phyloP scores from a whole-genome alignment of 2,329 filamentous ascomycete genomes.

The Sporothrix pallida region DNA sequence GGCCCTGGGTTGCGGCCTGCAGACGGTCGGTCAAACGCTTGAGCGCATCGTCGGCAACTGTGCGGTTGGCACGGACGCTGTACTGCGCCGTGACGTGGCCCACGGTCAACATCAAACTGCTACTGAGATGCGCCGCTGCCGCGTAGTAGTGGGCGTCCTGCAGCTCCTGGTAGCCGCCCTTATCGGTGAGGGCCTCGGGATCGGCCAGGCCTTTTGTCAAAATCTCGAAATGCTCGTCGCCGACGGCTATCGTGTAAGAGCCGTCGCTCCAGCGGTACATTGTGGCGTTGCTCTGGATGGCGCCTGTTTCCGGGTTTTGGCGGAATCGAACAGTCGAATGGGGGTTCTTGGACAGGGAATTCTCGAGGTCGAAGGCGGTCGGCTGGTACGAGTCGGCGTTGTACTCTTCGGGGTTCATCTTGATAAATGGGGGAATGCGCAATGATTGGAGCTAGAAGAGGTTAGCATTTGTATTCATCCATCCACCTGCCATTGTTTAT shows the following conservation, averaged over 20 bases:
- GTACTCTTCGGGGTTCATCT: constrained; percentile 71
- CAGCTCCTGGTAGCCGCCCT: constrained; percentile 60
- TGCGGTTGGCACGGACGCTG: constrained; percentile 69
- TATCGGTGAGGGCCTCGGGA: constrained; percentile 53
- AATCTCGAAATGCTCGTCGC: constrained; percentile 76
- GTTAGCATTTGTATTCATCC: background rate
- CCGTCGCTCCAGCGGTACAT: constrained; percentile 81
- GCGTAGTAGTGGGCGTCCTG: constrained; percentile 79
- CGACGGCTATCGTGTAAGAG: constrained; percentile 75
- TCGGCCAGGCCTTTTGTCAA: constrained; percentile 73
- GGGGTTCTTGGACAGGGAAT: constrained; percentile 60
- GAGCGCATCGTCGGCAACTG: constrained; percentile 73
- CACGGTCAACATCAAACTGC: constrained; percentile 72
- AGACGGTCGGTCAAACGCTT: constrained; percentile 71
- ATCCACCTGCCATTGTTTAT: background rate
- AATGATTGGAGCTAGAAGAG: constrained; percentile 66
- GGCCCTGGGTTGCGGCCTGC: constrained; percentile 64
- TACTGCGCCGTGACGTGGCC: constrained; percentile 78
- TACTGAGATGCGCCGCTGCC: constrained; percentile 71
- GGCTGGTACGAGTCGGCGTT: constrained; percentile 69
- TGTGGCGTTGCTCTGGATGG: constrained; percentile 75
- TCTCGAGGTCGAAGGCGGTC: constrained; percentile 59
- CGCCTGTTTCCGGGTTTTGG: constrained; percentile 67
- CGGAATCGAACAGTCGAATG: constrained; percentile 73
- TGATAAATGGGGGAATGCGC: constrained; percentile 74